Evolutionary conservation across 2,329 filamentous ascomycete species (phyloP), one percentile per base, ranked within the genome.

Genomic region (Sporothrix globosa): DNA sequence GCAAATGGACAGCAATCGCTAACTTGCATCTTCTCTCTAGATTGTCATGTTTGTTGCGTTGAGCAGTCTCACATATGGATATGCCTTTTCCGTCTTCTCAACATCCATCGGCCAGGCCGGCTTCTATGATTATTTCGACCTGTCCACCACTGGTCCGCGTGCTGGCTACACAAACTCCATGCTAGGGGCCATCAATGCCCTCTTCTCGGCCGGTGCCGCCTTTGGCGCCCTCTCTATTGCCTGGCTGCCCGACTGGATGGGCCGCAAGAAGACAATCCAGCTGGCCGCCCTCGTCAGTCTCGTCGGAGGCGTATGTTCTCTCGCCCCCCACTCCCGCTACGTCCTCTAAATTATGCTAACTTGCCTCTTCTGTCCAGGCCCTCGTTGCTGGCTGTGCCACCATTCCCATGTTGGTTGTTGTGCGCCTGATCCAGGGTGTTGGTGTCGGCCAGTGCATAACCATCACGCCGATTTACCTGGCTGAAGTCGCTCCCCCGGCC

Each of bases 21-120:
- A 30, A n/a, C 27, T 4, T 11, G 21, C 41, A 14, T 54, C 9
- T 54, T 27, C 41, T n/a, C 19, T 27, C n/a, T 13, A 70, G 63
- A 70, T 70, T 34, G 69, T 70, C 17, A 30, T 68, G 21, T 70
- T 67, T 17, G 70, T 69, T 30, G 70, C 70, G 24, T 41, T 71
- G 70, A 69, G 70, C 60, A 69, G 70, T 60, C 68, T 71, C 41
- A 71, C 70, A 13, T 71, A 71, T 39, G 70, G 70, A 24, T 71
- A 69, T 69, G 70, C 66, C 60, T 71, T 71, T 52, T 65, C 70
- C 5, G 58, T 69, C 48, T 71, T 72, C 44, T 60, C 58, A 41
- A 72, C 67, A 10, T 69, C 67, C n/a, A 67, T 72, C 21, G 70
- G 70, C 60, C 70, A 69, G 61, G 39, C 41, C 14, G 70, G 67